phyloP scores from a whole-genome alignment of 805 yeast species.

The Teunomyces tritomae region DNA sequence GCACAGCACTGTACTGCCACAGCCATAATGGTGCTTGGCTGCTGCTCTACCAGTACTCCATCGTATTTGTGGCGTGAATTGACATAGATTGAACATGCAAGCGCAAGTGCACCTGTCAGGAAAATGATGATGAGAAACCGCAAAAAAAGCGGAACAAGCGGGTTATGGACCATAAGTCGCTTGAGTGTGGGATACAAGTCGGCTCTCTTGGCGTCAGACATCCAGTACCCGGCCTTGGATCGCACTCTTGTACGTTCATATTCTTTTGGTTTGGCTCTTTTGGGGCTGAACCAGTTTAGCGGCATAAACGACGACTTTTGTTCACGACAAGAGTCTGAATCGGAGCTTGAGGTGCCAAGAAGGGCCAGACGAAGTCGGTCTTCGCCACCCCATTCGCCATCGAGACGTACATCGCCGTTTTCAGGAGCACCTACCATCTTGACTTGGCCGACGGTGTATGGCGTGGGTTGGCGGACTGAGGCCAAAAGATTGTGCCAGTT shows the following conservation, averaged over 20 bases:
- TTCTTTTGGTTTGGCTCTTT: neutral
- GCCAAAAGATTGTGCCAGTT: slow-evolving; percentile 53
- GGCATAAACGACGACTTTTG: neutral
- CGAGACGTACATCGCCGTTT: slow-evolving; percentile 39
- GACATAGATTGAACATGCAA: slow-evolving; percentile 61
- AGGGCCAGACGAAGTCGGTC: slow-evolving; percentile 56
- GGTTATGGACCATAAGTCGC: slow-evolving; percentile 65
- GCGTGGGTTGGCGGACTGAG: slow-evolving; percentile 45
- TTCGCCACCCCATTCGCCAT: slow-evolving; percentile 69
- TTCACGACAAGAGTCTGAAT: slow-evolving; percentile 19
- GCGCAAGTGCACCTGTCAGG: slow-evolving; percentile 65
- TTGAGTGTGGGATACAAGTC: slow-evolving; percentile 62
- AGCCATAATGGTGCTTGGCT: slow-evolving; percentile 92
- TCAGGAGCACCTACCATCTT: neutral
- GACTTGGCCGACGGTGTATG: slow-evolving; percentile 20
- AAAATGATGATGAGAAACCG: slow-evolving; percentile 51
- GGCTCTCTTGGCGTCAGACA: slow-evolving; percentile 58
- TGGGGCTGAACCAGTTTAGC: neutral
- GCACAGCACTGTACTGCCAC: slow-evolving; percentile 80
- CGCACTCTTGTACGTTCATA: slow-evolving; percentile 26
- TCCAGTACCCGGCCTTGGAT: slow-evolving; percentile 66
- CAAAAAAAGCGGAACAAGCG: slow-evolving; percentile 76
- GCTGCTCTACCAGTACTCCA: slow-evolving; percentile 52
- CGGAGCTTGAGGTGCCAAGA: slow-evolving; percentile 34
- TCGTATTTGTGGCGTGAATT: slow-evolving; percentile 34